Base-by-base conservation (phyloP, 2,329 filamentous ascomycete species). In the Fusarium sublunatum region DNA sequence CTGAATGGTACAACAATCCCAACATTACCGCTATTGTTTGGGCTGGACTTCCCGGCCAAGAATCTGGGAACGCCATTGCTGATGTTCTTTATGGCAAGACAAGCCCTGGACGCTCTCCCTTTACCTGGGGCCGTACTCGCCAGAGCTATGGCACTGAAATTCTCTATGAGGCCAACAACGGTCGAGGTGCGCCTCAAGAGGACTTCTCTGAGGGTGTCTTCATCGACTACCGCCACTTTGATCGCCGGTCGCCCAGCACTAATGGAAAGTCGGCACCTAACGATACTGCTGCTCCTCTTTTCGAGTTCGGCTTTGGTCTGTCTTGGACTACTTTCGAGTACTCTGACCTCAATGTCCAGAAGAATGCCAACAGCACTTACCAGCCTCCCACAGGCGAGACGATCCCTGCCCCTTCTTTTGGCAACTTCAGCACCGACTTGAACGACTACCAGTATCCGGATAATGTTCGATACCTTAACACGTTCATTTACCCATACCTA, bases 11-110 rank as follows among this genome's bases (percentile, higher is more conserved):
- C 70, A 78, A 91, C 48, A 88, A 87, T 75, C 85, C 87, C 32
- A 96, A 96, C 75, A 83, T 96, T 44, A 93, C 91, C 1, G 92
- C 91, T 35, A 92, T 96, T 49, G 74, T 96, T 2, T 95, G 90
- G 85, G 91, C 91, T 31, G 91, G 91, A 70, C 78, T 93, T 15
- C 92, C 92, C 0, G 93, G 93, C 10, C 89, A 96, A 73, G 90
- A 97, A 74, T 91, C 88, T 22, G 92, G 93, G 45, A 91, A 93
- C 72, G 84, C 90, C 3, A 86, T 96, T 51, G 85, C 86, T 10
- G 91, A 96, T 68, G 83, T 96, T n/a, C 86, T 97, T 10, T 96
- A 93, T 75, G 92, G 93, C 39, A 86, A 84, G 58, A 85, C 89
- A 60, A 93, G 92, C 77, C 92, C 92, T 2, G 93, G 86, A 46